Conservation (phyloP, 2,329 filamentous ascomycete species). For the Beauveria caledonica region DNA sequence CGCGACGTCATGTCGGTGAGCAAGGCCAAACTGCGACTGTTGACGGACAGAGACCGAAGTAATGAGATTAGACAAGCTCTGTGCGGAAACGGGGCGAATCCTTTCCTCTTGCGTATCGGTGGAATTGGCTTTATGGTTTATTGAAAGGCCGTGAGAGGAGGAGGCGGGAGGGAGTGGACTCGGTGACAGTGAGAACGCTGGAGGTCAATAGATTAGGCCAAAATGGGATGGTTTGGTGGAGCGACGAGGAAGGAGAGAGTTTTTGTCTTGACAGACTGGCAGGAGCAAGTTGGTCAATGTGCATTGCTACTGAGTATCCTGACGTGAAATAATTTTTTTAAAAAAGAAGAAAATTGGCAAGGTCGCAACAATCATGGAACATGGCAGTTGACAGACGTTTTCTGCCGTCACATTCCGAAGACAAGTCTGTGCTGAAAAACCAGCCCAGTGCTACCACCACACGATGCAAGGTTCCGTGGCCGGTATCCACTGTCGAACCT, state of each 20-base stretch:
- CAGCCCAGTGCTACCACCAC: background rate
- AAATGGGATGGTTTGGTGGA: too few relatives aligned
- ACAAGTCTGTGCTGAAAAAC: background rate
- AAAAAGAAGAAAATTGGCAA: too few relatives aligned
- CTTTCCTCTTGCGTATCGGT: background rate
- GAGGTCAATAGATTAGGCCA: too few relatives aligned
- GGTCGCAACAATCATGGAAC: too few relatives aligned
- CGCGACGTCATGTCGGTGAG: background rate
- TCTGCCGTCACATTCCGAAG: background rate
- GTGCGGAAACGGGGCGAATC: conserved; percentile 1
- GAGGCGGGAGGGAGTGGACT: background rate
- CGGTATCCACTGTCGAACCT: background rate
- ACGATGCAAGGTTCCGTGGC: background rate
- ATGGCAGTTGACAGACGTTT: background rate
- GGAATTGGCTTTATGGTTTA: background rate
- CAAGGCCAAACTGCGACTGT: background rate
- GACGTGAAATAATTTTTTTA: too few relatives aligned
- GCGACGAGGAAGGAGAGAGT: too few relatives aligned
- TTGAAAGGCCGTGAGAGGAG: background rate
- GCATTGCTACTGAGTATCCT: too few relatives aligned
- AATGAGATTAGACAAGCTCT: background rate
- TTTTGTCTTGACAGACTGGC: too few relatives aligned
- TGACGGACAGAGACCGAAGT: background rate
- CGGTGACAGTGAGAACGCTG: background rate
- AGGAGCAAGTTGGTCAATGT: too few relatives aligned